These are phyloP conservation scores for Tolypocladium pustulatum DNA, from an alignment of 2,329 filamentous ascomycete species.

Conservation along the genomic window DNA sequence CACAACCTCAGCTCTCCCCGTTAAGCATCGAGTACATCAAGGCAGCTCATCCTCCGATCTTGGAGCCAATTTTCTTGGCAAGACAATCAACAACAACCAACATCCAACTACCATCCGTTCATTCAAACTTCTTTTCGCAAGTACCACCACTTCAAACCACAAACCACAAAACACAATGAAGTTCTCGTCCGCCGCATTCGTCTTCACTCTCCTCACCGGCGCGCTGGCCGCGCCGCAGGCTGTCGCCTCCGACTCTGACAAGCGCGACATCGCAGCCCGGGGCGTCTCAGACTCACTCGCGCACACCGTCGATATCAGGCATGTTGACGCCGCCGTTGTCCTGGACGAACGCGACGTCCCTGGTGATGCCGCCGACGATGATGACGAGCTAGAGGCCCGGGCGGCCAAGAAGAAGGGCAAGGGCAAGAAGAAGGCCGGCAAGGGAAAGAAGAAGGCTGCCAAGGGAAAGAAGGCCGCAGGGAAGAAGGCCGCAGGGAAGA, in stretches of 20 bases:
- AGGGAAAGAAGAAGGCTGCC: background rate
- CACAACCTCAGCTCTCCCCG: background rate
- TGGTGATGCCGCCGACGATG: background rate
- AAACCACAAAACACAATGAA: constrained; percentile 3
- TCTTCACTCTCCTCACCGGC: constrained; percentile 4
- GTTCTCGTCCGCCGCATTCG: constrained; percentile 1
- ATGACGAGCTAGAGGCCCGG: background rate
- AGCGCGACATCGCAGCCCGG: background rate
- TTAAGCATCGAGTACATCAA: background rate
- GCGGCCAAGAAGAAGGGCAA: background rate
- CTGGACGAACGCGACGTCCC: background rate
- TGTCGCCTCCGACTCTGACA: background rate
- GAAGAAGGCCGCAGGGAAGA: background rate
- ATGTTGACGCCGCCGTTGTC: background rate
- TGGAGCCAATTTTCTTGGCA: background rate
- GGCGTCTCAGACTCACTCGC: background rate
- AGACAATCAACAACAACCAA: background rate
- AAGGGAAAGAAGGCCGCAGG: background rate
- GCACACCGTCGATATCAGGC: background rate
- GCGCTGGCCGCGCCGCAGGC: constrained; percentile 4
- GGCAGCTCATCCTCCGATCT: background rate
- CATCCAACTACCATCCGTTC: background rate
- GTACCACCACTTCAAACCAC: background rate
- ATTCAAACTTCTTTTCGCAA: background rate
- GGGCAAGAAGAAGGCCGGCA: background rate